phyloP scores from a whole-genome alignment of 192 early-diverging fungal species.

The Backusella psychrophila region DNA sequence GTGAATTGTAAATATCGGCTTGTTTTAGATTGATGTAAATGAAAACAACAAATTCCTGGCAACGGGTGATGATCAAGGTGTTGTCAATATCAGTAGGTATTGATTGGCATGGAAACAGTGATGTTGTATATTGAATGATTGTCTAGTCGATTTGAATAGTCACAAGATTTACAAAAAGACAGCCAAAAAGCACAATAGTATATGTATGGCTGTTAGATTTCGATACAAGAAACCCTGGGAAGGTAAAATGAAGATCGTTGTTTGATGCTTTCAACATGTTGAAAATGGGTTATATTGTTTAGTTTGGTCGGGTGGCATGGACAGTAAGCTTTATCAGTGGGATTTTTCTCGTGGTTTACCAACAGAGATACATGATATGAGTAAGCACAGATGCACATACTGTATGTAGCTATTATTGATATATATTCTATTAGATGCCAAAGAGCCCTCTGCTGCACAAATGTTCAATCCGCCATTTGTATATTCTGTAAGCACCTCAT shows the following conservation, averaged over 20 bases:
- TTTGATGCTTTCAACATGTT: too few relatives aligned
- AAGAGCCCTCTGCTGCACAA: conserved; percentile 33
- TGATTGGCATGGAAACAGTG: background rate
- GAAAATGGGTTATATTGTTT: background rate
- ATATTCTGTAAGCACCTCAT: conserved; percentile 40
- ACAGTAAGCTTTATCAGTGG: conserved; percentile 45
- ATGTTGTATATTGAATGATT: background rate
- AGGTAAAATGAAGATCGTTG: conserved; percentile 21
- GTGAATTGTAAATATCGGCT: background rate
- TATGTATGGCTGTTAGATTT: conserved; percentile 51
- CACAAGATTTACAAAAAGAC: conserved; percentile 42
- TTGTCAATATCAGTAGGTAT: conserved; percentile 36
- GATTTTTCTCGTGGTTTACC: conserved; percentile 46
- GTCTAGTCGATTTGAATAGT: conserved; percentile 41
- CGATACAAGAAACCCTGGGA: conserved; percentile 45
- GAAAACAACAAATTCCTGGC: conserved; percentile 42
- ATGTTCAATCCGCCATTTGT: conserved; percentile 58
- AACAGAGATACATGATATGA: conserved; percentile 36
- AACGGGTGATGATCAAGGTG: conserved; percentile 48
- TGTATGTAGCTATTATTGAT: background rate
- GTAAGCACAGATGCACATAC: conserved; percentile 20
- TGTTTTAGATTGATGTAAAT: conserved; percentile 47
- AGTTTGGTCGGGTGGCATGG: conserved; percentile 54
- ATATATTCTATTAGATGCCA: background rate
- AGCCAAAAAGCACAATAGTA: conserved; percentile 43